Percentiles rank a stretch among this genome's conserved stretches.
These are phyloP conservation scores for Wallemia mellicola DNA, from an alignment of 1,284 basidiomycete genomes.

Conservation along the genomic window DNA sequence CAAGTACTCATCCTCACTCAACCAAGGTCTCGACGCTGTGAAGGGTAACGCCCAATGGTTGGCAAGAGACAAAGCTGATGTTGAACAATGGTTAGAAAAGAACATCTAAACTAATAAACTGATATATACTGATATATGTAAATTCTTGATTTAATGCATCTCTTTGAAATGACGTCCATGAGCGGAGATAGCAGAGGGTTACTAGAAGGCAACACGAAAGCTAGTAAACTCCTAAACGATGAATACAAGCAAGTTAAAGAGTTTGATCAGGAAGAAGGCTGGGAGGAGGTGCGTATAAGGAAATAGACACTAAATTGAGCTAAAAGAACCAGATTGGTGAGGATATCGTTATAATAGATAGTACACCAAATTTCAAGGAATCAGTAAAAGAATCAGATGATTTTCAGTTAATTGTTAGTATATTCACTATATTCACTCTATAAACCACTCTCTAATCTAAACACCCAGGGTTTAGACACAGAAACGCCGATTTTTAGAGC, in stretches of 20 bases:
- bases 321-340: neutral
- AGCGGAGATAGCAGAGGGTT: neutral
- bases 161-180: neutral
- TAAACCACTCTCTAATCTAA: too few species aligned
- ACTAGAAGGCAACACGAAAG: neutral
- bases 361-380: neutral
- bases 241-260: neutral
- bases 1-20: constrained; percentile 30
- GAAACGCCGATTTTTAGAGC: neutral
- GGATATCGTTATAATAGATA: neutral
- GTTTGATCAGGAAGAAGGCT: neutral
- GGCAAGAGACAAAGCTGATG: neutral
- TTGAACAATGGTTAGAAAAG: neutral
- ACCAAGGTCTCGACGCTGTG: constrained; percentile 36
- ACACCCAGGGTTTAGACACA: neutral
- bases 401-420: neutral
- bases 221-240: neutral
- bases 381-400: neutral
- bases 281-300: neutral
- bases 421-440: neutral
- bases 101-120: neutral
- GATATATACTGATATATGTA: too few species aligned
- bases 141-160: neutral
- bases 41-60: constrained; percentile 17
- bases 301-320: neutral